phyloP scores from a whole-genome alignment of 306 rosid species.

The Begonia fuchsioides region DNA sequence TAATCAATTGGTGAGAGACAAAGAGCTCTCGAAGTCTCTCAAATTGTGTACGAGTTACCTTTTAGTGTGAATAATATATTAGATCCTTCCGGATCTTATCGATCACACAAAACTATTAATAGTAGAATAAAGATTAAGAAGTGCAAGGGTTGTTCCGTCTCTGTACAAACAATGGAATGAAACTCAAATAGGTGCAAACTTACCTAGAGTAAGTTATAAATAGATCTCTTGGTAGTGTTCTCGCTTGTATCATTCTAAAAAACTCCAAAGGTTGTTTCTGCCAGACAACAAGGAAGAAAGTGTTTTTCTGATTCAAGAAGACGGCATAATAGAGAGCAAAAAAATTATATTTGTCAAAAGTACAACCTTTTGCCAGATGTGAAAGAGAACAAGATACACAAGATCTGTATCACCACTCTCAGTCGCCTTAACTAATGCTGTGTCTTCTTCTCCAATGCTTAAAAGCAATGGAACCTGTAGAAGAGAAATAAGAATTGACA shows the following conservation, averaged over 20 bases:
- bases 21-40: too few species aligned
- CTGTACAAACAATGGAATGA: too few species aligned
- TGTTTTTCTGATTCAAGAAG: slow-evolving; percentile 1
- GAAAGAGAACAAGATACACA: slow-evolving; percentile 88
- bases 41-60: too few species aligned
- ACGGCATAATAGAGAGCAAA: not conserved
- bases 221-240: slow-evolving; percentile 60
- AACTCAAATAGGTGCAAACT: slow-evolving; percentile 9
- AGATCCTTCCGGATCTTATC: too few species aligned
- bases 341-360: slow-evolving; percentile 9
- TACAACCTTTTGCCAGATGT: slow-evolving; percentile 86
- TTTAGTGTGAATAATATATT: too few species aligned
- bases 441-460: slow-evolving; percentile 97
- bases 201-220: slow-evolving; percentile 75
- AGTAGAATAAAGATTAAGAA: too few species aligned
- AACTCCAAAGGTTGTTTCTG: slow-evolving; percentile 86
- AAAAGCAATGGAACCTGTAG: slow-evolving; percentile 84
- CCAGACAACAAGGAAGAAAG: slow-evolving; percentile 7
- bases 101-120: too few species aligned
- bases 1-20: too few species aligned
- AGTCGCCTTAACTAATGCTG: slow-evolving; percentile 72
- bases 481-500: too few species aligned
- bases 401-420: slow-evolving; percentile 98
- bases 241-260: slow-evolving; percentile 67
- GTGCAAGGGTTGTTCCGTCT: too few species aligned